phyloP scores from a whole-genome alignment of 2,329 filamentous ascomycete species.

The Cladosporium sp. region DNA sequence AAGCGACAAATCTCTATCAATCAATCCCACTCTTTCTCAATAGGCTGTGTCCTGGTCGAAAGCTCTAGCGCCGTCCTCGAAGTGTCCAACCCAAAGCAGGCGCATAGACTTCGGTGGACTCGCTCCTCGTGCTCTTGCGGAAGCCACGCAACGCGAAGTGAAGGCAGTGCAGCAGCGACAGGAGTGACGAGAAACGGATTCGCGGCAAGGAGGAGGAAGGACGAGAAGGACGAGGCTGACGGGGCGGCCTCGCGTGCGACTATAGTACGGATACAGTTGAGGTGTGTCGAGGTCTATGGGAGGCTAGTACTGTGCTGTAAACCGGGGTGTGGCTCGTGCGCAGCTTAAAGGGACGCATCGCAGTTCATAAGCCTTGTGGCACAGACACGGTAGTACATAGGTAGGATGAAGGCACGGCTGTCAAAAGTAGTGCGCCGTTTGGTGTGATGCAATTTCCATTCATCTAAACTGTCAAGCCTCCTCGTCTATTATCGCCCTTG shows the following conservation, averaged over 20 bases:
- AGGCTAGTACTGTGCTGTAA: neutral
- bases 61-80: constrained; percentile 2
- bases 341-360: neutral
- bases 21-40: neutral
- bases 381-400: constrained; percentile 1
- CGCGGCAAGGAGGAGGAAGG: neutral
- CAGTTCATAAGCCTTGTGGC: neutral
- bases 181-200: constrained; percentile 14
- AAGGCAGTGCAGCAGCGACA: constrained; percentile 3
- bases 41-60: neutral
- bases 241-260: constrained; percentile 3
- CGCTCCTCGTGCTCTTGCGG: constrained; percentile 12
- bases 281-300: constrained; percentile 3
- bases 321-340: constrained; percentile 2
- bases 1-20: neutral
- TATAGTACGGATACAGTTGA: constrained; percentile 6
- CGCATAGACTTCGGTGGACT: neutral
- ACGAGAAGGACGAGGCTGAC: neutral
- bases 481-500: constrained; percentile 1
- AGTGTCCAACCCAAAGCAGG: neutral
- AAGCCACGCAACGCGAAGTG: constrained; percentile 9
- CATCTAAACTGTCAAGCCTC: neutral
- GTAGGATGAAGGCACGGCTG: neutral
- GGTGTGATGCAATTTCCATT: neutral
- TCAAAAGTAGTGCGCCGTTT: neutral